phyloP scores from a whole-genome alignment of 2,329 filamentous ascomycete species.

The Fusarium newnesense region DNA sequence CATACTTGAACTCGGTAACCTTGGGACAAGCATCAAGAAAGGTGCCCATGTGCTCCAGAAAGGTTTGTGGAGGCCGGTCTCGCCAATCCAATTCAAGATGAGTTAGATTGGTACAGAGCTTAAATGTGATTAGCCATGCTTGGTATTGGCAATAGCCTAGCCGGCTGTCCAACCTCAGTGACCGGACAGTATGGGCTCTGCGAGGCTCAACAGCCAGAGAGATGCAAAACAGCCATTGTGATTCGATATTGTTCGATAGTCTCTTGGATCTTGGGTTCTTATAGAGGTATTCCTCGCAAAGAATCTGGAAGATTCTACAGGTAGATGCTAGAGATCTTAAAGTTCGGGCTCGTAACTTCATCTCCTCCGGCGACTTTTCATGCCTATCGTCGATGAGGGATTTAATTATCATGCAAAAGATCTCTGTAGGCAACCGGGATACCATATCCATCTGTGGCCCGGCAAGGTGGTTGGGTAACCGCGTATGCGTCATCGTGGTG shows the following conservation, averaged over 20 bases:
- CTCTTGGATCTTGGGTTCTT: neutral
- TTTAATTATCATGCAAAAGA: neutral
- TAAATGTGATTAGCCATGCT: neutral
- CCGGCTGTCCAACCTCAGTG: neutral
- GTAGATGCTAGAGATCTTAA: neutral
- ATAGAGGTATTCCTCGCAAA: neutral
- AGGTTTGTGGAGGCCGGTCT: neutral
- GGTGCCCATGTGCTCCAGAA: too few species aligned
- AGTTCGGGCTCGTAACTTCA: neutral
- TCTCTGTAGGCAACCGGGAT: neutral
- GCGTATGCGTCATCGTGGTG: too few species aligned
- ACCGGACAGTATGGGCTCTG: neutral
- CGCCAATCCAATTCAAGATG: neutral
- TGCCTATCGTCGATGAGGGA: neutral
- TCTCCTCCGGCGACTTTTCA: neutral
- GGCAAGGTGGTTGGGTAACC: too few species aligned
- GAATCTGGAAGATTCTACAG: neutral
- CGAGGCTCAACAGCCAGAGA: conserved; percentile 12
- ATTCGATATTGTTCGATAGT: neutral
- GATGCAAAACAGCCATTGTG: conserved; percentile 6
- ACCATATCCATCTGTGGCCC: neutral
- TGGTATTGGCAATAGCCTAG: accelerated
- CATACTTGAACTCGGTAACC: neutral
- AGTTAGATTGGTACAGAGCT: conserved; percentile 12
- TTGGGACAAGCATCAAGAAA: conserved; percentile 14